Conservation (phyloP, 2,329 filamentous ascomycete genomes). For the Penicillium nordicum region DNA sequence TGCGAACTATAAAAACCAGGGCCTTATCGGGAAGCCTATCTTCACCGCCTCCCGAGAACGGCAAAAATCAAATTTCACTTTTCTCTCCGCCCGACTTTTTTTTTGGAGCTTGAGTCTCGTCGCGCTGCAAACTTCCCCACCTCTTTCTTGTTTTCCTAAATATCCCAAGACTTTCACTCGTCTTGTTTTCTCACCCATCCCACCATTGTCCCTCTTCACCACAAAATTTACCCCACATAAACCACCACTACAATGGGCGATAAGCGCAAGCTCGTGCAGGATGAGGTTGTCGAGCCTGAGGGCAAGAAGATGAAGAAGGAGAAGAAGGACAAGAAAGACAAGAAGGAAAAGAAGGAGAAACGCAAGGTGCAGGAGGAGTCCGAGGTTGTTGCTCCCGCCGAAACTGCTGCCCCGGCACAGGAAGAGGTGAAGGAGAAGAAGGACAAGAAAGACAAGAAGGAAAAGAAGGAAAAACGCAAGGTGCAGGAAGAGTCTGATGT, state of each 20-base stretch:
- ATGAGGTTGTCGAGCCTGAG: slow-evolving; percentile 28
- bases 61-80: slow-evolving; percentile 32
- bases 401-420: slow-evolving; percentile 4
- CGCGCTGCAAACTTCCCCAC: slow-evolving; percentile 1
- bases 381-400: background rate
- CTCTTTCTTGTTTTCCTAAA: background rate
- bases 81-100: slow-evolving; percentile 25
- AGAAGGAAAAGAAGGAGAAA: slow-evolving; percentile 20
- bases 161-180: background rate
- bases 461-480: slow-evolving; percentile 16
- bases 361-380: slow-evolving; percentile 10
- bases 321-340: slow-evolving; percentile 25
- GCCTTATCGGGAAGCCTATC: background rate
- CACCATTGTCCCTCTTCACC: background rate
- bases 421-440: slow-evolving; percentile 21
- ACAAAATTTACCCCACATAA: background rate
- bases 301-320: slow-evolving; percentile 36
- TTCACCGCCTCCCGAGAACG: slow-evolving; percentile 26
- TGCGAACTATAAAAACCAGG: background rate
- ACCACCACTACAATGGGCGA: slow-evolving; percentile 31
- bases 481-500: slow-evolving; percentile 2
- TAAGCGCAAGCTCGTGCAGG: slow-evolving; percentile 40
- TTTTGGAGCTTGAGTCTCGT: slow-evolving; percentile 20
- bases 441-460: slow-evolving; percentile 16
- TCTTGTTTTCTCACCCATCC: background rate